Conservation (phyloP, 2,329 filamentous ascomycete species). For the Colletotrichum scovillei region DNA sequence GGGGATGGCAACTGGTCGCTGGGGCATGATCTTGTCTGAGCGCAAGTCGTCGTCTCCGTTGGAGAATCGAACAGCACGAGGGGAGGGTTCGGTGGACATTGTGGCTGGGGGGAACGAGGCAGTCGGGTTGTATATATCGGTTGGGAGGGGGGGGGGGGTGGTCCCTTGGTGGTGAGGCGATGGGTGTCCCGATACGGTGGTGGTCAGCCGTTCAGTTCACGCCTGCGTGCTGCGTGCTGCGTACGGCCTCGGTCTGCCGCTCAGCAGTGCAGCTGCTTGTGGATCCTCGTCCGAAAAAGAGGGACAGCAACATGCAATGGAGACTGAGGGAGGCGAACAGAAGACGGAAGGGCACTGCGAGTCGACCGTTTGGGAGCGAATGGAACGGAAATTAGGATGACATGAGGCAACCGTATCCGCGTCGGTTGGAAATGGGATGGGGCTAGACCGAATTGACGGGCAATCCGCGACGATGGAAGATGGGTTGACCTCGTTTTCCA, state of each 20-base stretch:
- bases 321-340: slow-evolving; percentile 19
- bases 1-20: slow-evolving; percentile 47
- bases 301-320: slow-evolving; percentile 31
- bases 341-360: slow-evolving; percentile 11
- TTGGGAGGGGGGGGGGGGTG: neutral
- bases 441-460: slow-evolving; percentile 14
- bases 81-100: slow-evolving; percentile 58
- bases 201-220: slow-evolving; percentile 13
- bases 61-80: slow-evolving; percentile 68
- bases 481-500: neutral
- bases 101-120: neutral
- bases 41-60: slow-evolving; percentile 57
- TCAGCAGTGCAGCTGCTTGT: slow-evolving; percentile 33
- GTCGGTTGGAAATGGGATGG: slow-evolving; percentile 6
- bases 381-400: slow-evolving; percentile 31
- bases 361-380: slow-evolving; percentile 18
- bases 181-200: slow-evolving; percentile 16
- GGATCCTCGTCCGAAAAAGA: slow-evolving; percentile 33
- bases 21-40: slow-evolving; percentile 54
- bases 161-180: slow-evolving; percentile 9
- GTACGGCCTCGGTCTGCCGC: slow-evolving; percentile 27
- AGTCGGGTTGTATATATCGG: slow-evolving; percentile 18
- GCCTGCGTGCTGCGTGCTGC: too few species aligned
- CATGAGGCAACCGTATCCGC: slow-evolving; percentile 35
- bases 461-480: neutral